Conservation (phyloP, 495 filamentous ascomycete genomes). For the Trichocladium uniseriatum region DNA sequence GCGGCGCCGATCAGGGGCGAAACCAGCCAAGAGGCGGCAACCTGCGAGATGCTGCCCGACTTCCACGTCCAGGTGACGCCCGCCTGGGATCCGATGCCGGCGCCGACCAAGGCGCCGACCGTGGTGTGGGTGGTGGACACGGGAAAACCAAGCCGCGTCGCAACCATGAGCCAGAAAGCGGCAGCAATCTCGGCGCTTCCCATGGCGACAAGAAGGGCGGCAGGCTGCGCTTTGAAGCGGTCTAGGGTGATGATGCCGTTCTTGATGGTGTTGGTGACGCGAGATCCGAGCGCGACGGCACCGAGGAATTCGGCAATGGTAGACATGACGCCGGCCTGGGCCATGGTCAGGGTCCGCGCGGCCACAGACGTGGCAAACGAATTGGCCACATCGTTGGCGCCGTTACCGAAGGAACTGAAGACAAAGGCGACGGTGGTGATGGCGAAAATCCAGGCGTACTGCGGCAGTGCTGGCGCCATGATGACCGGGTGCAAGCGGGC, state of each 20-base stretch:
- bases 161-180: conserved; percentile 50
- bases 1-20: conserved; percentile 47
- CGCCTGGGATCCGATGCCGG: conserved; percentile 52
- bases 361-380: conserved; percentile 62
- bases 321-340: background rate
- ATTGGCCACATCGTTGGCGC: conserved; percentile 68
- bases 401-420: conserved; percentile 2
- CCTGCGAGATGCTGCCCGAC: conserved; percentile 32
- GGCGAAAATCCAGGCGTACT: too few relatives aligned
- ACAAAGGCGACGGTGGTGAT: background rate
- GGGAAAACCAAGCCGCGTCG: conserved; percentile 45
- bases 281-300: conserved; percentile 53
- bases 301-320: conserved; percentile 60
- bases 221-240: conserved; percentile 44
- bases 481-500: too few relatives aligned
- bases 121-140: conserved; percentile 59
- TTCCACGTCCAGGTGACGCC: conserved; percentile 32
- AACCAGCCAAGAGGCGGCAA: conserved; percentile 25
- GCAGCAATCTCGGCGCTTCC: conserved; percentile 50
- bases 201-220: conserved; percentile 53
- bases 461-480: too few relatives aligned
- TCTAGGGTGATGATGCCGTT: conserved; percentile 51
- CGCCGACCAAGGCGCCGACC: conserved; percentile 52
- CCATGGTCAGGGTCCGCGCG: conserved; percentile 49
- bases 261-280: conserved; percentile 59